Conservation (phyloP, 2,329 filamentous ascomycete genomes). For the Pseudocercospora pini-densiflorae region DNA sequence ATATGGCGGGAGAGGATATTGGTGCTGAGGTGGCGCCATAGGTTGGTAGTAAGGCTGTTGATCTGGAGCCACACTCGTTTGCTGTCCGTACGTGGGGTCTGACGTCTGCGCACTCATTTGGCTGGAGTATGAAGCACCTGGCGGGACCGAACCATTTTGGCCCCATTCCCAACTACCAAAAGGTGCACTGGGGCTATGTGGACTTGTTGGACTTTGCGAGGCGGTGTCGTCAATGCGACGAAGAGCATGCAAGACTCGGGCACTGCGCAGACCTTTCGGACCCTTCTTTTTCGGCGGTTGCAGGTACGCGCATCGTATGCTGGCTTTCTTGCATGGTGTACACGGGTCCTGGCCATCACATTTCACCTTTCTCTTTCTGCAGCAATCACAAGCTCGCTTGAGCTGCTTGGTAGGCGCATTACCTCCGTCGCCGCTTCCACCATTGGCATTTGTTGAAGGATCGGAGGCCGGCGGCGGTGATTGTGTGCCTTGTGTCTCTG, state of each 20-base stretch:
- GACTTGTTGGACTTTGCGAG: conserved; percentile 30
- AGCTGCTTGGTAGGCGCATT: conserved; percentile 30
- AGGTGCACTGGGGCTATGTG: conserved; percentile 30
- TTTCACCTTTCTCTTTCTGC: conserved; percentile 42
- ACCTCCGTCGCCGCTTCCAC: conserved; percentile 9
- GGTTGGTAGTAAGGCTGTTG: conserved; percentile 29
- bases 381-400: conserved; percentile 44
- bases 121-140: conserved; percentile 13
- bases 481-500: conserved; percentile 21
- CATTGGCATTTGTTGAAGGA: neutral
- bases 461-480: conserved; percentile 16
- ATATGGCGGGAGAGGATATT: conserved; percentile 17
- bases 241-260: conserved; percentile 40
- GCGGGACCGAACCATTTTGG: conserved; percentile 20
- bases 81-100: conserved; percentile 22
- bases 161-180: conserved; percentile 40
- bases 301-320: conserved; percentile 42
- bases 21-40: conserved; percentile 25
- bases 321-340: conserved; percentile 41
- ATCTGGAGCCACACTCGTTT: conserved; percentile 31
- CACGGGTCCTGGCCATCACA: conserved; percentile 42
- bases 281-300: conserved; percentile 44
- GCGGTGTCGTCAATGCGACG: conserved; percentile 40
- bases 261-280: conserved; percentile 42
- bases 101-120: conserved; percentile 5